Conservation (phyloP, 805 yeast genomes). For the Diddensiella transvaalensis region DNA sequence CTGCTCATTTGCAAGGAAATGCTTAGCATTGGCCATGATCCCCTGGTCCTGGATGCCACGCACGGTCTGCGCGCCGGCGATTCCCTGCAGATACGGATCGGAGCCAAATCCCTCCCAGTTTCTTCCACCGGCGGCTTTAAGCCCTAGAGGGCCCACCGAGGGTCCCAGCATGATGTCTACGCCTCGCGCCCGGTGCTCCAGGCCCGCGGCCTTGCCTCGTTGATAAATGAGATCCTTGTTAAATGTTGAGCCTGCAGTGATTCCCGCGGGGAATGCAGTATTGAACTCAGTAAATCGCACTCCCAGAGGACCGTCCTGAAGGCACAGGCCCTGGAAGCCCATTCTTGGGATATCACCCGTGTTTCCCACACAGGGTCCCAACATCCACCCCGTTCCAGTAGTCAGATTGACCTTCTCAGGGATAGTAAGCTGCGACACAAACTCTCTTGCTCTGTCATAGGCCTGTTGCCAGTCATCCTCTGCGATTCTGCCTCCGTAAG, state of each 20-base stretch:
- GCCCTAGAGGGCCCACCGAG: conserved; percentile 56
- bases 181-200: conserved; percentile 52
- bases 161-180: conserved; percentile 57
- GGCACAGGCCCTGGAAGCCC: conserved; percentile 51
- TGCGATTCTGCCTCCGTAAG: conserved; percentile 21
- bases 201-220: conserved; percentile 53
- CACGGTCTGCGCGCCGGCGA: conserved; percentile 49
- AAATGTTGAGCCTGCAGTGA: conserved; percentile 57
- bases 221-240: conserved; percentile 48
- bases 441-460: conserved; percentile 49
- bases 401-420: conserved; percentile 60
- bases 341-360: conserved; percentile 56
- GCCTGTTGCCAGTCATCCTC: conserved; percentile 53
- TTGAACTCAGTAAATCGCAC: conserved; percentile 54
- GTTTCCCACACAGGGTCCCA: conserved; percentile 60
- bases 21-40: conserved; percentile 54
- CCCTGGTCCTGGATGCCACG: conserved; percentile 57
- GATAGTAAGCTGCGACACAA: conserved; percentile 54
- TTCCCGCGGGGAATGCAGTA: conserved; percentile 55
- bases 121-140: conserved; percentile 60
- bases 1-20: conserved; percentile 59
- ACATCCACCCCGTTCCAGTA: conserved; percentile 62
- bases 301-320: conserved; percentile 64
- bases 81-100: conserved; percentile 60
- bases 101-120: conserved; percentile 64